phyloP scores from a whole-genome alignment of 208 protist species.

The Leishmania guyanensis region DNA sequence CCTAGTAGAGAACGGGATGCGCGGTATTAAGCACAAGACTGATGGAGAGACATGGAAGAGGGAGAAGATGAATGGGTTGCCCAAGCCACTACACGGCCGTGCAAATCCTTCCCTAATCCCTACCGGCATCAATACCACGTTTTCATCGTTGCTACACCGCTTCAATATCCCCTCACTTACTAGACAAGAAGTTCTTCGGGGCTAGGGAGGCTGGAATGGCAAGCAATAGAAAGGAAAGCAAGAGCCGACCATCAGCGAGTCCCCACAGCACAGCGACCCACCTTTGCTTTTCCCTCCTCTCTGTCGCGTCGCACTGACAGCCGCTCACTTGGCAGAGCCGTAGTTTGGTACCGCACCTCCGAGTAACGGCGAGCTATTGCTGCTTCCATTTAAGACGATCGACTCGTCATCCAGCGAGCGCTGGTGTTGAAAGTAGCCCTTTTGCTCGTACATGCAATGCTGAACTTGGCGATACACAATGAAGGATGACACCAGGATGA shows the following conservation, averaged over 20 bases:
- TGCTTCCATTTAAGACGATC: not conserved
- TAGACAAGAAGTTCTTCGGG: not conserved
- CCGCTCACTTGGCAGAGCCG: conserved; percentile 15
- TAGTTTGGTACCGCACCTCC: conserved; percentile 26
- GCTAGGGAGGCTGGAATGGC: not conserved
- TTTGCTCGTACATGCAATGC: conserved; percentile 20
- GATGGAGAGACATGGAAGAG: not conserved
- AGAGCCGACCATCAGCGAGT: not conserved
- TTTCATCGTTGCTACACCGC: not conserved
- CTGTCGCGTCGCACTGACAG: not conserved
- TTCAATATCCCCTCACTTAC: not conserved
- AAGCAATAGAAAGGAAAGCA: not conserved
- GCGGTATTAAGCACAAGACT: too few relatives aligned
- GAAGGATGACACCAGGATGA: conserved; percentile 33
- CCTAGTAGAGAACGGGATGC: not conserved
- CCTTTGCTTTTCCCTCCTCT: not conserved
- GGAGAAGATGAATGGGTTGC: not conserved
- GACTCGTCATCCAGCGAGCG: not conserved
- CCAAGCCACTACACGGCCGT: not conserved
- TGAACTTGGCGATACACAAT: conserved; percentile 35
- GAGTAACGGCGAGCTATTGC: conserved; percentile 25
- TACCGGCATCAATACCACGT: not conserved
- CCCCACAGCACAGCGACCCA: not conserved
- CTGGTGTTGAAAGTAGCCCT: conserved; percentile 6
- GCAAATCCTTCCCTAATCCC: not conserved